Base-by-base conservation (phyloP, 768 basidiomycete genomes). In the Termitomyces sp. region DNA sequence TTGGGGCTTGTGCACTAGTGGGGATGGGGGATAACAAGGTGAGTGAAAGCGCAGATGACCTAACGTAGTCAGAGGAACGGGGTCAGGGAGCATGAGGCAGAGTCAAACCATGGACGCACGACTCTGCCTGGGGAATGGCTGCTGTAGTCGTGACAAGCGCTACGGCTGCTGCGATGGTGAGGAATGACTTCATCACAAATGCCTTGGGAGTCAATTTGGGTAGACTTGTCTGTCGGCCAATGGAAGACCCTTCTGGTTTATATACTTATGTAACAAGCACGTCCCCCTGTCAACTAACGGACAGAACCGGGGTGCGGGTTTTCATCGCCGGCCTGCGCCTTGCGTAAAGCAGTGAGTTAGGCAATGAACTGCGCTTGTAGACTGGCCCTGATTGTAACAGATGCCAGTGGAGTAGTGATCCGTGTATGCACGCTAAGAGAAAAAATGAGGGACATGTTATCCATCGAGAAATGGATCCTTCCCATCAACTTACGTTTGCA, bases 111-210 rank as follows among this genome's bases (percentile, higher is more conserved):
- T 28, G 13, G 45, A 38, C 47, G n/a, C 30, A 48, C 56, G 54
- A 55, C 24, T 12, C 56, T 18, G 47, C 56, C 38, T 56, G 56
- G 22, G 56, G 56, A 30, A 50, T 20, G 28, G 56, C 56, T 6
- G 18, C 3, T 40, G 56, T n/a, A 33, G 22, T 40, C 9, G 28
- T 20, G 16, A 50, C n/a, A 38, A 56, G n/a, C 6, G 5, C 28
- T 30, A 43, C 26, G 18, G 47, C 26, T 38, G 47, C 47, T 30
- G 47, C 56, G 14, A 20, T 1, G 18, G 56, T 33, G n/a, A 56
- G 33, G 30, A 32, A 4, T 3, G 8, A 50, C 28, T 33, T 56
- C 56, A 50, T 50, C 8, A 14, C 38, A 26, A 32, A 16, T 35
- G 42, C 14, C 43, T 20, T 44, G 32, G 20, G 8, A 32, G 14